Conservation (phyloP, 768 basidiomycete species). For the Tulasnella sp. region DNA sequence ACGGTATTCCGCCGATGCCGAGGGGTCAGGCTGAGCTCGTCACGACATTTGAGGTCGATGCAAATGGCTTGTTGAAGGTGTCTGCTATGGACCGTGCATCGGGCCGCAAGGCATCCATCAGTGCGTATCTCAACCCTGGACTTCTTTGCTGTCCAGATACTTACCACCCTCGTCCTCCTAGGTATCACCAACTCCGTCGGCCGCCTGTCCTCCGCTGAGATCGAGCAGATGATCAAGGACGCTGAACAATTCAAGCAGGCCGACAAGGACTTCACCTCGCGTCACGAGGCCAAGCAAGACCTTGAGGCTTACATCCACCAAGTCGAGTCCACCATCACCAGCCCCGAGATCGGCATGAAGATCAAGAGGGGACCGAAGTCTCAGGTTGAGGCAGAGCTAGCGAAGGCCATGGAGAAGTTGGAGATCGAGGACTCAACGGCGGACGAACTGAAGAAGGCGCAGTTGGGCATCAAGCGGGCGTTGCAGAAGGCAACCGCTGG, state of each 20-base stretch:
- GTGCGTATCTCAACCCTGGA: constrained; percentile 37
- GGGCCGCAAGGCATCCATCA: constrained; percentile 97
- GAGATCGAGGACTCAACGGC: constrained; percentile 91
- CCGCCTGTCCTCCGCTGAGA: constrained; percentile 92
- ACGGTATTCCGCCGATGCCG: constrained; percentile 97
- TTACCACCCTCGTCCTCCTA: neutral
- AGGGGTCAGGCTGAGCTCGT: constrained; percentile 99
- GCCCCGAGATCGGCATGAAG: constrained; percentile 95
- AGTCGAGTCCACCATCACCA: constrained; percentile 91
- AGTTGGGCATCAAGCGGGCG: constrained; percentile 90
- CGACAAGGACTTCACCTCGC: constrained; percentile 95
- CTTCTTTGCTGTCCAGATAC: constrained; percentile 8
- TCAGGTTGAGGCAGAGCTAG: constrained; percentile 95
- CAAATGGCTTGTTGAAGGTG: constrained; percentile 98
- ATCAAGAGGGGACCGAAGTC: constrained; percentile 93
- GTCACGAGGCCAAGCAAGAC: constrained; percentile 96
- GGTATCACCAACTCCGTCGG: constrained; percentile 96
- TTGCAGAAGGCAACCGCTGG: constrained; percentile 95
- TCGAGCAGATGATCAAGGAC: constrained; percentile 99
- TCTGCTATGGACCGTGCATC: constrained; percentile 97
- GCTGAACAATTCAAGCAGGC: constrained; percentile 95
- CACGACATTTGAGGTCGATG: constrained; percentile 98
- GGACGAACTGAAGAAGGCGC: constrained; percentile 93
- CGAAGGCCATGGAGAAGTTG: constrained; percentile 94
- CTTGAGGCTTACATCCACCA: constrained; percentile 97